phyloP scores from a whole-genome alignment of 2,329 filamentous ascomycete genomes.

The Dendryphion nanum region DNA sequence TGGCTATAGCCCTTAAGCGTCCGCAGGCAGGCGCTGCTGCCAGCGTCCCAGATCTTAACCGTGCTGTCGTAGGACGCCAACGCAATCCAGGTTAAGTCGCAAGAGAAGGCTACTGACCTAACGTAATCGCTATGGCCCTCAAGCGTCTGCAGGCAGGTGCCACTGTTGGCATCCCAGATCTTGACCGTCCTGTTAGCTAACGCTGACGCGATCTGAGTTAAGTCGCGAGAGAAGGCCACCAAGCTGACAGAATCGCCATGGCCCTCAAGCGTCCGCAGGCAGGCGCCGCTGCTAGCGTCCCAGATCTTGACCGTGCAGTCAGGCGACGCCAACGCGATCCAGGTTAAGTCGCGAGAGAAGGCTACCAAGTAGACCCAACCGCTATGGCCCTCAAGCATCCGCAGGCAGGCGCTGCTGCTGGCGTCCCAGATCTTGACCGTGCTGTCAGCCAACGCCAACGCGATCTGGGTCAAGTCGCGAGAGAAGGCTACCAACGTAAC shows the following conservation, averaged over 20 bases:
- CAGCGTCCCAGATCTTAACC: no score
- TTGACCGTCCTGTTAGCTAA: conserved; percentile 12
- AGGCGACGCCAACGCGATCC: not conserved
- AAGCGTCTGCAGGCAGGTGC: not conserved
- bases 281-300: not conserved
- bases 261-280: conserved; percentile 13
- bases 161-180: conserved; percentile 13
- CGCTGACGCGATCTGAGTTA: conserved; percentile 12
- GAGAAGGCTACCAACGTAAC: not conserved
- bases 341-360: not conserved
- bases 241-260: conserved; percentile 1
- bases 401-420: not conserved
- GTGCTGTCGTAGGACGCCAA: no score
- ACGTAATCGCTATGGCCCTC: conserved; percentile 7
- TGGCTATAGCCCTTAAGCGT: no score
- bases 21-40: no score
- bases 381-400: not conserved
- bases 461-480: not conserved
- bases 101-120: not conserved
- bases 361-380: not conserved
- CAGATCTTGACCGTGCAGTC: not conserved
- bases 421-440: not conserved
- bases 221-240: conserved; percentile 13
- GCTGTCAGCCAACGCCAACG: not conserved
- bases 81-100: no score